Evolutionary conservation across 2,329 filamentous ascomycete genomes (phyloP), one percentile per base, ranked within the genome.

Genomic region (Ophiocordyceps australis): DNA sequence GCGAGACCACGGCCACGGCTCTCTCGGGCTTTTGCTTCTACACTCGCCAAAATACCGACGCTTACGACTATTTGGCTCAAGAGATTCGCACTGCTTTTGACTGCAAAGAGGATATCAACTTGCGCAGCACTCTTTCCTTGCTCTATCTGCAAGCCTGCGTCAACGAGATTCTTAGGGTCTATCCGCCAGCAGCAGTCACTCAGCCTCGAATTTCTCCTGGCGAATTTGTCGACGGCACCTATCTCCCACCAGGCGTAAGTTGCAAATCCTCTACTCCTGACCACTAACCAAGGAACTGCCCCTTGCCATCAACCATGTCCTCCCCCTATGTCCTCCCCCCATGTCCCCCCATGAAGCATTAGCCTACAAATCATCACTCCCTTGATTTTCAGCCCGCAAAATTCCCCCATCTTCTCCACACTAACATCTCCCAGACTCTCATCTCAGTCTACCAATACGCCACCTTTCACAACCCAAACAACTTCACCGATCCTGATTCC

Each of bases 371-470:
- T n/a, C n/a, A n/a, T n/a, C n/a, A n/a, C n/a, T n/a, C n/a, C n/a
- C n/a, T n/a, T n/a, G n/a, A n/a, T n/a, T n/a, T n/a, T n/a, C n/a
- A 14, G 3, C 11, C 5, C 16, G 6, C 22, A 1, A 8, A 5
- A 8, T n/a, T 24, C 19, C 22, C 20, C 13, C 5, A 9, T 26
- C 9, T 19, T 13, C n/a, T n/a, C 4, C 14, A 19, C 20, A 14
- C 12, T 4, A 24, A 4, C 7, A 17, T 4, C 5, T 1, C 5
- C 9, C 11, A 59, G 55, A 59, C 52, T 2, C 35, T 39, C 4
- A 45, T 64, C 0, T 45, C 48, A 1, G 43, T 62, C 2, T 47
- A 51, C 22, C 57, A 63, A 19, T 59, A 46, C 37, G 45, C 56
- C 3, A 43, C 54, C n/a, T 55, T 55, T 33, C 52, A 52, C 31